phyloP scores from a whole-genome alignment of 176 grass and related monocot genomes.

The Alloteropsis semialata region DNA sequence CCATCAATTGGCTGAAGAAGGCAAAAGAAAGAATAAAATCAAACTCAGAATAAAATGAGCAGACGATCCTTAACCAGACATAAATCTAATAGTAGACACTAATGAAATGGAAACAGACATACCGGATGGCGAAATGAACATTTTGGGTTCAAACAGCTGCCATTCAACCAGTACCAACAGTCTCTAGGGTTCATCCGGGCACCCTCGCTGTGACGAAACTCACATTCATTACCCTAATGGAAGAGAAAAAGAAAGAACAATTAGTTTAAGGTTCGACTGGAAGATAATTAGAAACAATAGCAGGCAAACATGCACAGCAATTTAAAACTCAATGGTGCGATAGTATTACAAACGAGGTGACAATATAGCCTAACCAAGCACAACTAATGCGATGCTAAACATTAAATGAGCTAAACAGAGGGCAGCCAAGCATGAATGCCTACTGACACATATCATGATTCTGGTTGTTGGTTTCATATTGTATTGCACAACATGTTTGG shows the following conservation, averaged over 20 bases:
- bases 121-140: constrained; percentile 94
- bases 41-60: constrained; percentile 24
- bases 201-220: constrained; percentile 90
- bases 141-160: constrained; percentile 86
- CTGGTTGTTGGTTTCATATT: background rate
- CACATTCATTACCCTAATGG: constrained; percentile 81
- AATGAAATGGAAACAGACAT: constrained; percentile 12
- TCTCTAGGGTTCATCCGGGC: constrained; percentile 92
- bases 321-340: background rate
- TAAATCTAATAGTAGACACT: background rate
- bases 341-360: background rate
- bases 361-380: background rate
- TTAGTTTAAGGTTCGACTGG: background rate
- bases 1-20: constrained; percentile 78
- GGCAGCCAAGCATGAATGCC: background rate
- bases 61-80: background rate
- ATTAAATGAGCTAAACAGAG: background rate
- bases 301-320: background rate
- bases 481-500: background rate
- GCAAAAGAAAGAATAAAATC: constrained; percentile 22
- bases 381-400: background rate
- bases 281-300: background rate
- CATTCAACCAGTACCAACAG: constrained; percentile 91
- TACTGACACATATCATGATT: background rate
- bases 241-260: background rate